These are phyloP conservation scores for Ceratocystiopsis brevicomis DNA, from an alignment of 2,329 filamentous ascomycete genomes.

Conservation along the genomic window DNA sequence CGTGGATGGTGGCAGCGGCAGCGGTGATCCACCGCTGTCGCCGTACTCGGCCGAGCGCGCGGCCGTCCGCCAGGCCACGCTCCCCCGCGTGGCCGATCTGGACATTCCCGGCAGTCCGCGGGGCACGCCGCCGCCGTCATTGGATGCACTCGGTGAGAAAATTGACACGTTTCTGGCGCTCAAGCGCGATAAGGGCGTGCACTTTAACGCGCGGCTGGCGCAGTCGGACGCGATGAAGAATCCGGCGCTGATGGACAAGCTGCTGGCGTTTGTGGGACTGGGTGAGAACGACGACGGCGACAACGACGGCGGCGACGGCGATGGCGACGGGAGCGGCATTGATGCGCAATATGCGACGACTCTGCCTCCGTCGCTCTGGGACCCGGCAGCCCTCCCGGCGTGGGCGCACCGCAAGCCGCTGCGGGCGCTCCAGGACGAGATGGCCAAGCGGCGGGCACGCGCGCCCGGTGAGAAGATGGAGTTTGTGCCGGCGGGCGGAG, in stretches of 20 bases:
- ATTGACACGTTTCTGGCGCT: constrained; percentile 56
- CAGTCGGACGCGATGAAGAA: constrained; percentile 50
- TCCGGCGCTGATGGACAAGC: constrained; percentile 51
- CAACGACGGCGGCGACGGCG: constrained; percentile 19
- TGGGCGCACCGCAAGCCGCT: constrained; percentile 33
- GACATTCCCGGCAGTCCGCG: constrained; percentile 58
- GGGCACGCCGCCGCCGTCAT: constrained; percentile 23
- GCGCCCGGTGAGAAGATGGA: constrained; percentile 26
- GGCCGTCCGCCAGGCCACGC: constrained; percentile 50
- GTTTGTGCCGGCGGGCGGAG: constrained; percentile 24
- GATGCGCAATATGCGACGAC: constrained; percentile 44
- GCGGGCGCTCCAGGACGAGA: constrained; percentile 27
- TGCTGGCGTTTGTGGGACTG: constrained; percentile 46
- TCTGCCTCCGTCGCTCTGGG: constrained; percentile 34
- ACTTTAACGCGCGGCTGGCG: constrained; percentile 61
- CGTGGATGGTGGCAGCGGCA: background rate
- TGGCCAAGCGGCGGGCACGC: constrained; percentile 26
- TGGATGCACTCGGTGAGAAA: constrained; percentile 35
- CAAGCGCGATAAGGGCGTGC: constrained; percentile 51
- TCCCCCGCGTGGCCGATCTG: constrained; percentile 53
- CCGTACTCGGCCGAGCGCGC: constrained; percentile 49
- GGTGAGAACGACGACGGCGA: constrained; percentile 6
- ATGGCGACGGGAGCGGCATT: background rate
- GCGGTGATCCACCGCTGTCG: constrained; percentile 24
- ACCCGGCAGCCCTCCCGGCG: constrained; percentile 35